phyloP scores from a whole-genome alignment of 2,329 filamentous ascomycete genomes.

The Hortaea sp. region DNA sequence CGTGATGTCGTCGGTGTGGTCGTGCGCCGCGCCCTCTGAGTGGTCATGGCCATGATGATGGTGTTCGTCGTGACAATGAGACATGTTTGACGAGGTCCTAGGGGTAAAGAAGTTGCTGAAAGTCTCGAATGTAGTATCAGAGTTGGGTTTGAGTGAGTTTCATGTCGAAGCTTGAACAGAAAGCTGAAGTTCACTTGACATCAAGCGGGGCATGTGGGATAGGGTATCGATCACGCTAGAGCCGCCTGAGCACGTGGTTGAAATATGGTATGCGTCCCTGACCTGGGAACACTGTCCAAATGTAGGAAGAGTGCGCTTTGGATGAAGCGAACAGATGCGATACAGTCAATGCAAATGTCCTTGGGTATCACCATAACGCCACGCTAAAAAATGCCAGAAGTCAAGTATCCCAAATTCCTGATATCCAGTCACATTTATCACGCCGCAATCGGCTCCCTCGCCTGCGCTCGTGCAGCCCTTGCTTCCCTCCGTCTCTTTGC shows the following conservation, averaged over 20 bases:
- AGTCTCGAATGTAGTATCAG: too few relatives aligned
- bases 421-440: constrained; percentile 1
- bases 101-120: too few relatives aligned
- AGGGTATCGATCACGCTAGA: too few relatives aligned
- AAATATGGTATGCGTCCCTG: too few relatives aligned
- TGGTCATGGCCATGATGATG: constrained; percentile 37
- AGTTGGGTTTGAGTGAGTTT: too few relatives aligned
- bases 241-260: background rate
- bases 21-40: constrained; percentile 55
- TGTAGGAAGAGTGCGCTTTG: background rate
- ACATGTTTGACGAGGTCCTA: constrained; percentile 20
- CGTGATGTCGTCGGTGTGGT: constrained; percentile 85
- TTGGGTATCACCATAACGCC: constrained; percentile 9
- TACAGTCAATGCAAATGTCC: background rate
- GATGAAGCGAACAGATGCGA: background rate
- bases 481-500: constrained; percentile 19
- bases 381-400: constrained; percentile 2
- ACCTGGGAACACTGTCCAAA: too few relatives aligned
- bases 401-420: too few relatives aligned
- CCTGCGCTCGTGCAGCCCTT: constrained; percentile 12
- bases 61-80: constrained; percentile 40
- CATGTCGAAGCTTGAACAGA: too few relatives aligned
- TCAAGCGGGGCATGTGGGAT: background rate
- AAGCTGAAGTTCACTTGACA: background rate
- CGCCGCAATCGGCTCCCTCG: constrained; percentile 16